Evolutionary conservation across 345 rosid genomes (phyloP).

Genomic region (Eutrema heterophyllum): DNA sequence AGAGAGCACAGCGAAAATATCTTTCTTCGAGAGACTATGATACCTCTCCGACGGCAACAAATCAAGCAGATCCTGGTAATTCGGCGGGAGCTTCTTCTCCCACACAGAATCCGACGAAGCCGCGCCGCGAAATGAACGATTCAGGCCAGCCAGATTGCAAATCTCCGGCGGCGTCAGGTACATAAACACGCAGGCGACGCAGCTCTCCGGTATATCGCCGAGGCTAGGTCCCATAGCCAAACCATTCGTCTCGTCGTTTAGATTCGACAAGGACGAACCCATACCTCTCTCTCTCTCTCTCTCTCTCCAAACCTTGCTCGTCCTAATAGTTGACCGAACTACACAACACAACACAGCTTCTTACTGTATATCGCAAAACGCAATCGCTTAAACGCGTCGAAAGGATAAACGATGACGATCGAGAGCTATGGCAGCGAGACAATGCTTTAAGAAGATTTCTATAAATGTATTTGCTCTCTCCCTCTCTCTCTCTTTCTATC

Average conservation of each 20-base stretch:
- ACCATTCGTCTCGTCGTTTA: conserved; percentile 57
- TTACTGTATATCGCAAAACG: background rate
- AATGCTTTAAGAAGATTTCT: background rate
- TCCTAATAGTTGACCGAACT: conserved; percentile 23
- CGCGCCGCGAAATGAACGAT: conserved; percentile 78
- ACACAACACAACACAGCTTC: conserved; percentile 12
- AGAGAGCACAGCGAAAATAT: conserved; percentile 79
- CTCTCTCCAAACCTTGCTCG: background rate
- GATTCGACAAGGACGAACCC: conserved; percentile 86
- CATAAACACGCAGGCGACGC: conserved; percentile 82
- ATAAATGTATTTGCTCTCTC: background rate
- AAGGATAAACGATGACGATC: background rate
- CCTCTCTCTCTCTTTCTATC: background rate
- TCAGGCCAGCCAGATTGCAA: conserved; percentile 86
- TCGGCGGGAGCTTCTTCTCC: conserved; percentile 75
- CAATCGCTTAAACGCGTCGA: background rate
- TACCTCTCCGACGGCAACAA: conserved; percentile 72
- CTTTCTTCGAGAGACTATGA: conserved; percentile 61
- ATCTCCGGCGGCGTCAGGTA: conserved; percentile 93
- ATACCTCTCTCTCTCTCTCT: conserved; percentile 21
- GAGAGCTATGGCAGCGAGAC: background rate
- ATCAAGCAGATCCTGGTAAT: conserved; percentile 80
- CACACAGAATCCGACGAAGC: conserved; percentile 93
- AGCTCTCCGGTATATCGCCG: conserved; percentile 93
- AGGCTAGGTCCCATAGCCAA: conserved; percentile 52